Percentiles rank a stretch among this genome's conserved stretches.
These are phyloP conservation scores for Kodamaea plutei DNA, from an alignment of 1,139 yeast species.

Conservation along the genomic window DNA sequence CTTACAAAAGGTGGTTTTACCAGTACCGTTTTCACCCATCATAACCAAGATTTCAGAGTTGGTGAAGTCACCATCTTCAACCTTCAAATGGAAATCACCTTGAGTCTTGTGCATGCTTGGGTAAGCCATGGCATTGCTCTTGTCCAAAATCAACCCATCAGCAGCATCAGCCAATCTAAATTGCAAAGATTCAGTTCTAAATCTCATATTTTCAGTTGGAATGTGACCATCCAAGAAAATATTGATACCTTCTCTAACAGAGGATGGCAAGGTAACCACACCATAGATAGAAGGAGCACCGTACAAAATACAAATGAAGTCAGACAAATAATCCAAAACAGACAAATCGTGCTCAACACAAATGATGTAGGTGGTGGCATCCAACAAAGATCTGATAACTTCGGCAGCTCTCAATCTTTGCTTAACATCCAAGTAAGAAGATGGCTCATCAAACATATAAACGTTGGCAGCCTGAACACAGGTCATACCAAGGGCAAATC, in stretches of 20 bases:
- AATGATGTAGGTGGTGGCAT: constrained; percentile 76
- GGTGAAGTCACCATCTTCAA: constrained; percentile 85
- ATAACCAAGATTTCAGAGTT: constrained; percentile 95
- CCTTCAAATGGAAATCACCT: constrained; percentile 86
- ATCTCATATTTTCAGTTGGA: constrained; percentile 93
- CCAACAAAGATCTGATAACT: constrained; percentile 80
- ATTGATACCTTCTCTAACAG: constrained; percentile 98
- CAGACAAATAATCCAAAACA: constrained; percentile 92
- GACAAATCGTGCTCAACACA: constrained; percentile 98
- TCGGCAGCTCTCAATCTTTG: constrained; percentile 98
- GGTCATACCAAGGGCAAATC: constrained; percentile 97
- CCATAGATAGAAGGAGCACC: constrained; percentile 99
- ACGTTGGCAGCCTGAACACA: constrained; percentile 94
- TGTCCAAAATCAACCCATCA: constrained; percentile 73
- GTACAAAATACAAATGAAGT: constrained; percentile 90
- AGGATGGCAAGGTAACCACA: constrained; percentile 91
- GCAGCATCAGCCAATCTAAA: constrained; percentile 92
- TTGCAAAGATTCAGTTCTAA: constrained; percentile 92
- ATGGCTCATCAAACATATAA: constrained; percentile 98
- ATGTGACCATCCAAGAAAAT: constrained; percentile 97
- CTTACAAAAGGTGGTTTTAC: constrained; percentile 96
- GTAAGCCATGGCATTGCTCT: constrained; percentile 70
- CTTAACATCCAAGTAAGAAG: constrained; percentile 95
- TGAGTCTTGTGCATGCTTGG: constrained; percentile 85
- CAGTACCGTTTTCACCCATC: constrained; percentile 99